Percentiles rank a stretch among this genome's conserved stretches.
These are phyloP conservation scores for Podospora pseudocomata DNA, from an alignment of 495 filamentous ascomycete genomes.

Conservation along the genomic window DNA sequence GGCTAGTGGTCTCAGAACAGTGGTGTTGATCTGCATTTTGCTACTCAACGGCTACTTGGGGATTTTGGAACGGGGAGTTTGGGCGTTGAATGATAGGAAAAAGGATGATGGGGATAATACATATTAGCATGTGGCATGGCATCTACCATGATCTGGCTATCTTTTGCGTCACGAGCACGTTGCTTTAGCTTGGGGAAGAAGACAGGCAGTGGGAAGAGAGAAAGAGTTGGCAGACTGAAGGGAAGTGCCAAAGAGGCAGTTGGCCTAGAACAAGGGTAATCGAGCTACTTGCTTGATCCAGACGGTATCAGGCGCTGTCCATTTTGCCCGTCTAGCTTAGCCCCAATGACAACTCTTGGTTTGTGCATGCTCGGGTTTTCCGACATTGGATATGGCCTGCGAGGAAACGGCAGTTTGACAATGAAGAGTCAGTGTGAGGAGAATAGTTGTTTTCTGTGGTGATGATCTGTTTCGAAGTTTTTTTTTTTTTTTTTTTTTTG, in stretches of 20 bases:
- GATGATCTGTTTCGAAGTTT: neutral
- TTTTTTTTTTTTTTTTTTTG: neutral
- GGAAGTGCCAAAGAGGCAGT: neutral
- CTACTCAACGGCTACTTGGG: neutral
- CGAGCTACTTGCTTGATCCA: neutral
- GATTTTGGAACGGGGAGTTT: neutral
- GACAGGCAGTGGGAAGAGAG: neutral
- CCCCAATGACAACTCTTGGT: neutral
- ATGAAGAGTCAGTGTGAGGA: neutral
- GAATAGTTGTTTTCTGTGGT: neutral
- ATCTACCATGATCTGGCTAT: neutral
- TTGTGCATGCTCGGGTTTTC: neutral
- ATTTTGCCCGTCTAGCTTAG: neutral
- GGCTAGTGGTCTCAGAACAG: neutral
- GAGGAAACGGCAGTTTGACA: neutral
- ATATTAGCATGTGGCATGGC: neutral
- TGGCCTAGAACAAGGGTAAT: neutral
- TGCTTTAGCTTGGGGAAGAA: neutral
- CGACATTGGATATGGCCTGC: neutral
- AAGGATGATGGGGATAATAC: neutral
- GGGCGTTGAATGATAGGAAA: neutral
- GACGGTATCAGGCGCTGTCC: neutral
- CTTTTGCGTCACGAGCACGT: neutral
- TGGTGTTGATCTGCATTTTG: neutral
- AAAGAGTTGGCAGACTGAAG: neutral